Percentiles rank a stretch among this genome's conserved stretches.
These are phyloP conservation scores for Crithidia mellificae DNA, from an alignment of 208 protist genomes.

Conservation along the genomic window DNA sequence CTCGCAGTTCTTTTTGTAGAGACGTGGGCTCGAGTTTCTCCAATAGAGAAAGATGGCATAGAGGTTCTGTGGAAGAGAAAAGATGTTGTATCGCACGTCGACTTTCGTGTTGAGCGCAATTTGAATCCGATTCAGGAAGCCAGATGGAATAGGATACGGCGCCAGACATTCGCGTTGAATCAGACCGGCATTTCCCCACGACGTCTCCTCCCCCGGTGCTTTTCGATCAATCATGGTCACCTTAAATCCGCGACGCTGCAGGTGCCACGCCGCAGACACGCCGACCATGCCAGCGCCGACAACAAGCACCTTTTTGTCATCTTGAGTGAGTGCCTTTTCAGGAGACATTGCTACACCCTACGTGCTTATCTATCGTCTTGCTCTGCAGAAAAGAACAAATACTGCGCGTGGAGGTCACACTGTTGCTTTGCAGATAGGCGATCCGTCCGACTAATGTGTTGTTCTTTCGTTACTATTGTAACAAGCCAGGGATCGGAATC, in stretches of 20 bases:
- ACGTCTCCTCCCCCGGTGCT: constrained; percentile 26
- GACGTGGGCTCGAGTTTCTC: constrained; percentile 7
- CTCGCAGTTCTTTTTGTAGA: constrained; percentile 19
- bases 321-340: neutral
- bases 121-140: constrained; percentile 14
- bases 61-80: constrained; percentile 16
- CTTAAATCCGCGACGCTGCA: constrained; percentile 22
- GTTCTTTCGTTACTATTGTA: no score
- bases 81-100: constrained; percentile 26
- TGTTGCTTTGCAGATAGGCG: no score
- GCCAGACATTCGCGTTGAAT: constrained; percentile 25
- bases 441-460: no score
- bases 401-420: no score
- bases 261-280: constrained; percentile 24
- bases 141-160: constrained; percentile 22
- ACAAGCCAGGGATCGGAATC: no score
- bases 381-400: no score
- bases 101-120: constrained; percentile 25
- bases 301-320: constrained; percentile 21
- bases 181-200: constrained; percentile 31
- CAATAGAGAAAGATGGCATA: constrained; percentile 24
- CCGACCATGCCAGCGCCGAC: constrained; percentile 33
- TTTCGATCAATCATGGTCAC: constrained; percentile 29
- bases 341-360: neutral
- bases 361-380: no score